Base-by-base conservation (phyloP, 495 filamentous ascomycete genomes). In the Penicillium psychrofluorescens region DNA sequence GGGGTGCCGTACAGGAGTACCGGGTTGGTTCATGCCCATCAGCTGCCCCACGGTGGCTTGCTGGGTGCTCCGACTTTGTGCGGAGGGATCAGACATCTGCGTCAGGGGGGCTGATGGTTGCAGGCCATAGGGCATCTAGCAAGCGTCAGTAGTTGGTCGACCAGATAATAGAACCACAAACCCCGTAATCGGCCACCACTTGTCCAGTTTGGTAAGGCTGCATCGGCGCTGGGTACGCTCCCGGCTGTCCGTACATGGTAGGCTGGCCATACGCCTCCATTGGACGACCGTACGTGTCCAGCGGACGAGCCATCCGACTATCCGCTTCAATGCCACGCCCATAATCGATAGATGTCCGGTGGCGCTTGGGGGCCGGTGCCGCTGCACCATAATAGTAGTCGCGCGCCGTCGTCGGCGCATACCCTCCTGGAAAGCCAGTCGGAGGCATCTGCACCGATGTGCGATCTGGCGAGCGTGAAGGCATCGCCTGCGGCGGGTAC, bases 311-410 rank as follows among this genome's bases (percentile, higher is more conserved):
- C 56, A 70, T 67, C 10, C 69, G 58, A 35, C 55, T 49, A 28
- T 72, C 69, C 7, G 58, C 13, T 11, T 72, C 69, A 41, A 47
- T 53, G 42, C 65, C 56, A n/a, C 56, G 54, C 16, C 65, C 64
- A 50, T 64, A 65, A 36, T 73, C 69, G n/a, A 70, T 56, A 11
- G 69, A 71, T 8, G 69, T 71, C 9, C 69, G 66, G 41, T 64
- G 58, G 15, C 69, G 67, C 42, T 73, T 73, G 36, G 61, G 55
- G 11, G 67, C 46, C 27, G 54, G 54, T 22, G 22, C 32, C 38
- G 36, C 58, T 27, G 46, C 54, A 11, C 57, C 55, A 38, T 68
- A 71, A 36, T 66, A 68, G 36, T 68, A 70, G 34, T 71, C 67
- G 44, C 63, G 51, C 45, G 44, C 49, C 29, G 61, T 31, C 13